Percentiles rank a stretch among this genome's conserved stretches.
phyloP scores from a whole-genome alignment of 1,284 basidiomycete species.

The Flammula alnicola region DNA sequence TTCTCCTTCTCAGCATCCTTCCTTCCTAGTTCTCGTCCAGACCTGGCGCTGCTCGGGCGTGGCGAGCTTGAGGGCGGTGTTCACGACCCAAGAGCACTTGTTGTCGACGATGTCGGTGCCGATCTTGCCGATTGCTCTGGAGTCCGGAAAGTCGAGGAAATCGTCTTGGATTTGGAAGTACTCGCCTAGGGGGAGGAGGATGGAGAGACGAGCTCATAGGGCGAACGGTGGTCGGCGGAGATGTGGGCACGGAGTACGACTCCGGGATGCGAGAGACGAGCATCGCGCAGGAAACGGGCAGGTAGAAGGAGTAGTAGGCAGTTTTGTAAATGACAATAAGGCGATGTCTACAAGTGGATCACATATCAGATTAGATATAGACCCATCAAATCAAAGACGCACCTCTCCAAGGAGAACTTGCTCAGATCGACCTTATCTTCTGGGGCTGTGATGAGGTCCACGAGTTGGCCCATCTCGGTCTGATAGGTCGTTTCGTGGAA shows the following conservation, averaged over 20 bases:
- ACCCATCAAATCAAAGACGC: conserved; percentile 8
- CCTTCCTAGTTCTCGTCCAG: conserved; percentile 88
- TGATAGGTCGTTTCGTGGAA: conserved; percentile 95
- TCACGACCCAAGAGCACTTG: conserved; percentile 98
- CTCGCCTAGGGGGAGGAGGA: conserved; percentile 93
- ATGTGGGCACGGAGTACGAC: conserved; percentile 38
- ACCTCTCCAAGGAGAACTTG: conserved; percentile 90
- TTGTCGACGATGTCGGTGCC: conserved; percentile 99
- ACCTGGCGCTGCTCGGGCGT: conserved; percentile 57
- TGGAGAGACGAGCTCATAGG: conserved; percentile 83
- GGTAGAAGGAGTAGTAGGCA: conserved; percentile 98
- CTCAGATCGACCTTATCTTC: conserved; percentile 87
- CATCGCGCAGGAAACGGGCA: conserved; percentile 96
- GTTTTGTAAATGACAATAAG: conserved; percentile 98
- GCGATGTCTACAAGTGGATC: conserved; percentile 72
- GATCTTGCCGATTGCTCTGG: conserved; percentile 96
- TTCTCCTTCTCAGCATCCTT: conserved; percentile 61
- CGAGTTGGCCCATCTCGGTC: conserved; percentile 95
- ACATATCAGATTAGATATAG: neutral
- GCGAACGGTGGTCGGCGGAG: conserved; percentile 32
- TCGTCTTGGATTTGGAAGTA: conserved; percentile 99
- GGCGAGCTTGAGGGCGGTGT: conserved; percentile 77
- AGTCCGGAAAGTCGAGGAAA: conserved; percentile 91
- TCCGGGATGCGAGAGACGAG: conserved; percentile 76
- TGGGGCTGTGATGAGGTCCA: conserved; percentile 95